Conservation (phyloP, 164 flowering plant species). For the Pachysandra terminalis region DNA sequence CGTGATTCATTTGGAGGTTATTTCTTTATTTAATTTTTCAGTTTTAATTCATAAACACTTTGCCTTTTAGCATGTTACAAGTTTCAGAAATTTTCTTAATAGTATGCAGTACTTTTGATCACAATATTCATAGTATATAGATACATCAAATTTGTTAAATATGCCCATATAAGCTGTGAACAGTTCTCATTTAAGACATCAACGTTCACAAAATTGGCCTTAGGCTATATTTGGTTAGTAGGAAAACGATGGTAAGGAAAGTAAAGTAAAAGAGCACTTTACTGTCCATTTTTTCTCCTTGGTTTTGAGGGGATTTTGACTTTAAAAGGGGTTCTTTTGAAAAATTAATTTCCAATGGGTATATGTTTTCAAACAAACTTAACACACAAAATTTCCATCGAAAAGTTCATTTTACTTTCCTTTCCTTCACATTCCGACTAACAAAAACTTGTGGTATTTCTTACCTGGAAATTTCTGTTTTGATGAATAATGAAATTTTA, state of each 20-base stretch:
- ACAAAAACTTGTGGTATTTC: too few relatives aligned
- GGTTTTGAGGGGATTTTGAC: background rate
- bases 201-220: background rate
- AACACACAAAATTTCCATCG: too few relatives aligned
- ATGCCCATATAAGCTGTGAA: background rate
- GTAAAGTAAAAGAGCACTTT: too few relatives aligned
- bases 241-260: background rate
- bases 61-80: background rate
- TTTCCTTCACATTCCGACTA: too few relatives aligned
- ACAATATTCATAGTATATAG: too few relatives aligned
- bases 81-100: background rate
- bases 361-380: too few relatives aligned
- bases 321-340: background rate
- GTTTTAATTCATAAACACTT: slow-evolving; percentile 1
- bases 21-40: slow-evolving; percentile 5
- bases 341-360: too few relatives aligned
- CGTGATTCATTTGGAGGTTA: slow-evolving; percentile 98
- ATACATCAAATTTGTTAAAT: too few relatives aligned
- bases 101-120: slow-evolving; percentile 2
- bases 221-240: background rate
- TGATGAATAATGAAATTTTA: too few relatives aligned
- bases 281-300: too few relatives aligned
- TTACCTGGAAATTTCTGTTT: too few relatives aligned
- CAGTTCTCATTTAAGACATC: background rate
- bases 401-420: too few relatives aligned